Evolutionary conservation across 2,329 filamentous ascomycete genomes (phyloP), one percentile per base, ranked within the genome.

Genomic region (Fusarium nematophilum): DNA sequence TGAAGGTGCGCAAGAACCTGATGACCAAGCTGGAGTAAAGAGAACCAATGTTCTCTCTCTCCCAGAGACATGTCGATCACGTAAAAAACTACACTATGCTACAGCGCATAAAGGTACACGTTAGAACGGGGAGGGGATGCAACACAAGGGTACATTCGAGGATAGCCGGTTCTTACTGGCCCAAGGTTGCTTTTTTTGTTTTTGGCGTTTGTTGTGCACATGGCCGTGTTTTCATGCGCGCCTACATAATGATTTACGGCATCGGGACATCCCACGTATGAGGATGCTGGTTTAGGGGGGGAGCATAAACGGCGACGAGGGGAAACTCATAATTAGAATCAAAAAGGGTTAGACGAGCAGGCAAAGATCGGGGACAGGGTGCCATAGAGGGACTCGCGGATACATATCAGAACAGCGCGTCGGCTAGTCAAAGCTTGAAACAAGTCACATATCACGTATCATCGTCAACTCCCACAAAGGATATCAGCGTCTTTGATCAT

Each of bases 1-100:
- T 83, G 55, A 88, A 90, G 69, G 80, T 94, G 37, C 83, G 93
- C 66, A 80, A 78, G 69, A 79, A 72, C 47, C 72, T 94, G 66
- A 93, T 96, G 89, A 79, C 78, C 65, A 82, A 73, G 66, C 71
- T 91, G 53, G 83, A 74, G 47, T 76, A 65, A 52, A n/a, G 11
- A 25, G 13, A n/a, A 9, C 3, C 36, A 34, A 17, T 37, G 43
- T 29, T 15, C 11, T 11, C 9, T 51, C 15, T 17, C 31, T 17
- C 18, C 25, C 6, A 6, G 14, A 13, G 11, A 40, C 8, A 9
- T 25, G n/a, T n/a, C n/a, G n/a, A n/a, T n/a, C n/a, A 21, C 21
- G 21, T 21, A 21, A 6, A 21, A 21, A 21, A 21, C 21, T 21
- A 21, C 21, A 21, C 21, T 6, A 21, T 21, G 4, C 21, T 4